Conservation (phyloP, 805 yeast genomes). For the Ogataea pignaliae region DNA sequence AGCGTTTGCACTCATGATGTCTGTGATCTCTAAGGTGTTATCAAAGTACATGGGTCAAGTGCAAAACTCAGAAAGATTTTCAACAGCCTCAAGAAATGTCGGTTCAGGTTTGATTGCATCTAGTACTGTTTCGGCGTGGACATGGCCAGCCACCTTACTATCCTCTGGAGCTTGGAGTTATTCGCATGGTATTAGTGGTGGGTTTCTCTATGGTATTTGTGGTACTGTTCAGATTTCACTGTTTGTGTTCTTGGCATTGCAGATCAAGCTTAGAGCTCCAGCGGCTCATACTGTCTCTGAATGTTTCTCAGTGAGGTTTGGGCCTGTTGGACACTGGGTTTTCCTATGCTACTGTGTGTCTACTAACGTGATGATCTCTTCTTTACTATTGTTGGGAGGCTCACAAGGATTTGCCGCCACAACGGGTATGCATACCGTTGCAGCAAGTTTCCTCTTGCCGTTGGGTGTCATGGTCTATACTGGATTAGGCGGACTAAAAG, state of each 20-base stretch:
- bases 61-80: conserved; percentile 38
- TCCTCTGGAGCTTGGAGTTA: conserved; percentile 38
- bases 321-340: conserved; percentile 33
- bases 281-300: conserved; percentile 41
- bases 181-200: conserved; percentile 38
- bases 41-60: conserved; percentile 34
- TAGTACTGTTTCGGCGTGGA: conserved; percentile 44
- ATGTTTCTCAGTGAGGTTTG: conserved; percentile 35
- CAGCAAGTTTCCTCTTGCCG: conserved; percentile 43
- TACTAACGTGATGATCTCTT: conserved; percentile 33
- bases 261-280: conserved; percentile 38
- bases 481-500: conserved; percentile 47
- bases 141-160: conserved; percentile 40
- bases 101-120: conserved; percentile 39
- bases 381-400: conserved; percentile 39
- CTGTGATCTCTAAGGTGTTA: conserved; percentile 32
- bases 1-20: conserved; percentile 42
- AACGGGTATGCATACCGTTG: conserved; percentile 44
- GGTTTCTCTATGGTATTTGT: conserved; percentile 34
- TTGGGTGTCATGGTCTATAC: conserved; percentile 46
- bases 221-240: conserved; percentile 35
- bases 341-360: conserved; percentile 33
- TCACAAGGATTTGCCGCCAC: conserved; percentile 36
- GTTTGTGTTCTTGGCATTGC: conserved; percentile 35
- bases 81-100: conserved; percentile 38